Conservation (phyloP, 495 filamentous ascomycete genomes). For the Penicillium fimorum region DNA sequence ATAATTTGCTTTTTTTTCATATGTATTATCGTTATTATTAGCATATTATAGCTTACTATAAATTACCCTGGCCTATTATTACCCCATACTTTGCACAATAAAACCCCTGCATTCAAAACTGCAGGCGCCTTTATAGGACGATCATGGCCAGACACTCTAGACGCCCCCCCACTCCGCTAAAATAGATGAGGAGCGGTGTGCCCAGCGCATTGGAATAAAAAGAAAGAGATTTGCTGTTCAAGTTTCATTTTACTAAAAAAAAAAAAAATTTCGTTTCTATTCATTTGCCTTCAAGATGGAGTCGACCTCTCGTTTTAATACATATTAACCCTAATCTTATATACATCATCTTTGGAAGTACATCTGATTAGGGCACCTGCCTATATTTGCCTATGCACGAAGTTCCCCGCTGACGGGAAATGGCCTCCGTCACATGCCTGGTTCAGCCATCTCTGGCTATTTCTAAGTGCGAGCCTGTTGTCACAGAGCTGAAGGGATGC, state of each 20-base stretch:
- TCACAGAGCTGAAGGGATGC: constrained; percentile 21
- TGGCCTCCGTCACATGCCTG: constrained; percentile 36
- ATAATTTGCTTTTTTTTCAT: background rate
- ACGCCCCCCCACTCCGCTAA: constrained; percentile 14
- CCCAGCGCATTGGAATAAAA: constrained; percentile 2
- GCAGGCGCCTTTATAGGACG: constrained; percentile 7
- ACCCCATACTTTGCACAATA: constrained; percentile 2
- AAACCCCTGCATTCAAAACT: constrained; percentile 17
- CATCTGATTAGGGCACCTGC: constrained; percentile 7
- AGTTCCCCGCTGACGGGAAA: constrained; percentile 9
- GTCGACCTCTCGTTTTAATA: constrained; percentile 5
- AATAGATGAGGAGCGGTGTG: constrained; percentile 18
- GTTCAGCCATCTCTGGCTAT: constrained; percentile 15
- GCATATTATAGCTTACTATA: background rate
- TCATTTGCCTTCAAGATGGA: constrained; percentile 6
- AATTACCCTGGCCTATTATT: background rate
- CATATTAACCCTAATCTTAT: constrained; percentile 23
- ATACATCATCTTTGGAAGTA: background rate
- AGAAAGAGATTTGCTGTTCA: constrained; percentile 2
- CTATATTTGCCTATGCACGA: constrained; percentile 1
- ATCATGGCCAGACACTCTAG: constrained; percentile 14
- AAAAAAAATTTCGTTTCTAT: background rate
- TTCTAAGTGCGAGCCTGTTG: constrained; percentile 10
- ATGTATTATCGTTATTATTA: background rate
- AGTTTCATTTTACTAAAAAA: background rate